Conservation (phyloP, 331 rosid genomes). For the Phaseolus coccineus region DNA sequence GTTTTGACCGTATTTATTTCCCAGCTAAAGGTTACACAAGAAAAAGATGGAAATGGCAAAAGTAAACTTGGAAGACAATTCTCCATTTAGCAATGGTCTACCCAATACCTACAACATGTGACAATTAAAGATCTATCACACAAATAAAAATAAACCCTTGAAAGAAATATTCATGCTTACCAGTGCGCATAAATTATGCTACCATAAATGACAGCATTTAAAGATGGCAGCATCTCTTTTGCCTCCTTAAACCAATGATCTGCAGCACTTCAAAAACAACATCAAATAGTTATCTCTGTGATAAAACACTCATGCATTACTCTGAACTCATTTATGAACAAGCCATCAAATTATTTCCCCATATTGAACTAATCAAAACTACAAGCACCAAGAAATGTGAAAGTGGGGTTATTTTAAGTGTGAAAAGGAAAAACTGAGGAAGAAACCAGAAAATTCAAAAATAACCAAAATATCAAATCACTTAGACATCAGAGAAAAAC, state of each 20-base stretch:
- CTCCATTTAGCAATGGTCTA: constrained; percentile 13
- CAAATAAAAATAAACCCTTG: constrained; percentile 1
- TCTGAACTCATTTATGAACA: constrained; percentile 5
- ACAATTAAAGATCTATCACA: constrained; percentile 13
- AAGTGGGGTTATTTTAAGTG: constrained; percentile 7
- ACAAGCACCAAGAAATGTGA: constrained; percentile 27
- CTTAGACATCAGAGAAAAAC: constrained; percentile 6
- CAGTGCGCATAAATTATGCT: constrained; percentile 91
- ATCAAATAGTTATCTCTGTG: constrained; percentile 55
- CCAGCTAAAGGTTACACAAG: background rate
- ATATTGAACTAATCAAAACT: constrained; percentile 40
- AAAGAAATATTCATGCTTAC: constrained; percentile 56
- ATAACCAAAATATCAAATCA: constrained; percentile 24
- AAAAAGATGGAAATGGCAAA: constrained; percentile 10
- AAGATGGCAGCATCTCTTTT: constrained; percentile 66
- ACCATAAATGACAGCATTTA: constrained; percentile 89
- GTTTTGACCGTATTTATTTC: too few species aligned
- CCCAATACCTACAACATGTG: background rate
- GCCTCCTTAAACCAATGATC: constrained; percentile 96
- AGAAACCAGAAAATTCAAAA: constrained; percentile 23
- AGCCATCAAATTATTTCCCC: constrained; percentile 22
- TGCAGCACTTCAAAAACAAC: constrained; percentile 91
- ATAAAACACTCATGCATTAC: constrained; percentile 8
- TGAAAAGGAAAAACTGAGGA: constrained; percentile 2
- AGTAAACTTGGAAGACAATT: constrained; percentile 13